Evolutionary conservation across 2,329 filamentous ascomycete species (phyloP).

Genomic region (Exophiala alcalophila): DNA sequence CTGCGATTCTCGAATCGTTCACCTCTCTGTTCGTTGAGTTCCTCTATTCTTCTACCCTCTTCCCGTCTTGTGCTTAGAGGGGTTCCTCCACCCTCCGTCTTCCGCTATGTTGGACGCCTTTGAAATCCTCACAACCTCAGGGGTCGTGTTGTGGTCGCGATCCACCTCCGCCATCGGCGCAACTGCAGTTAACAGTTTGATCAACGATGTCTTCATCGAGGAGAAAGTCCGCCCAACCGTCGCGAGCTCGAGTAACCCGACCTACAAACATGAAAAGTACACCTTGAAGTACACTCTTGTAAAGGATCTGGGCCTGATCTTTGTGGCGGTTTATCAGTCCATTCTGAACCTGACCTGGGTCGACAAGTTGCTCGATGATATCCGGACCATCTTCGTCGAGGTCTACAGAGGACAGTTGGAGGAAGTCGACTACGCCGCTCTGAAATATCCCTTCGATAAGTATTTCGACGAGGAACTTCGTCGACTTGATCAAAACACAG

Average conservation of each 20-base stretch:
- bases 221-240: conserved; percentile 67
- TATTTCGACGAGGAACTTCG: conserved; percentile 93
- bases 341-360: conserved; percentile 95
- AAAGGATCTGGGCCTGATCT: conserved; percentile 91
- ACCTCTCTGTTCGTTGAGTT: too few species aligned
- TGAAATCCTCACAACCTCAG: conserved; percentile 92
- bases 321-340: conserved; percentile 96
- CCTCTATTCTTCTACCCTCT: too few species aligned
- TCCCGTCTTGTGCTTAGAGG: too few species aligned
- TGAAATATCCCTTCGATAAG: conserved; percentile 82
- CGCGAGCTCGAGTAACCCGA: conserved; percentile 63
- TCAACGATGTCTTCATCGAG: conserved; percentile 96
- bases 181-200: conserved; percentile 87
- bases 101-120: conserved; percentile 99
- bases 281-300: conserved; percentile 90
- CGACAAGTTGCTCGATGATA: conserved; percentile 92
- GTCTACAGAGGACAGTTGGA: conserved; percentile 86
- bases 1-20: too few species aligned
- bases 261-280: conserved; percentile 88
- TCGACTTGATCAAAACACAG: conserved; percentile 62
- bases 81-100: too few species aligned
- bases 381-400: conserved; percentile 85
- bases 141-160: conserved; percentile 94
- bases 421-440: conserved; percentile 71
- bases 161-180: conserved; percentile 76